A percentile compares a stretch with the other conserved stretches of the same genome.
phyloP scores from a whole-genome alignment of 2,329 filamentous ascomycete species.

The Albifimbria verrucaria region DNA sequence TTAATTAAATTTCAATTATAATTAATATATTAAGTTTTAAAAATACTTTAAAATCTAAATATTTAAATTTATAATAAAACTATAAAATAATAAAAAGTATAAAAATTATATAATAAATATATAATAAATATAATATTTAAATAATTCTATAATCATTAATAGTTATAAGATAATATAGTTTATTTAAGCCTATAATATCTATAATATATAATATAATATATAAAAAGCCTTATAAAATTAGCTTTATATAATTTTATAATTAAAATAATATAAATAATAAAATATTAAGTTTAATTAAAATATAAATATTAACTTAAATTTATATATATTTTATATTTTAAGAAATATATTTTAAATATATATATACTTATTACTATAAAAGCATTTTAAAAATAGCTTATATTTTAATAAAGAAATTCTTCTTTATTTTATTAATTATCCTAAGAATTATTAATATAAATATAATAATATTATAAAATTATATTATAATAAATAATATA shows the following conservation, averaged over 20 bases:
- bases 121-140: not conserved
- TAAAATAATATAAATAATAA: not conserved
- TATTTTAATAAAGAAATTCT: not conserved
- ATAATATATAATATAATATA: not conserved
- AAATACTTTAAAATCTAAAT: not conserved
- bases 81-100: not conserved
- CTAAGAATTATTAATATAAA: not conserved
- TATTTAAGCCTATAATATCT: not conserved
- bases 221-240: not conserved
- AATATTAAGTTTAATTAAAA: not conserved
- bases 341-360: not conserved
- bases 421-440: not conserved
- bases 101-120: not conserved
- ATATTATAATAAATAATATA: not conserved
- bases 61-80: conserved; percentile 1
- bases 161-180: not conserved
- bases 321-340: not conserved
- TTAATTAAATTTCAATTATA: not conserved
- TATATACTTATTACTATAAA: not conserved
- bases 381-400: not conserved
- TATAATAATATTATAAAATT: not conserved
- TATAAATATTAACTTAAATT: not conserved
- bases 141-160: not conserved
- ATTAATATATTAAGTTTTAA: not conserved
- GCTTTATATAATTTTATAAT: conserved; percentile 3